These are phyloP conservation scores for Penicillium sp. DNA, from an alignment of 2,329 filamentous ascomycete species.

Conservation along the genomic window DNA sequence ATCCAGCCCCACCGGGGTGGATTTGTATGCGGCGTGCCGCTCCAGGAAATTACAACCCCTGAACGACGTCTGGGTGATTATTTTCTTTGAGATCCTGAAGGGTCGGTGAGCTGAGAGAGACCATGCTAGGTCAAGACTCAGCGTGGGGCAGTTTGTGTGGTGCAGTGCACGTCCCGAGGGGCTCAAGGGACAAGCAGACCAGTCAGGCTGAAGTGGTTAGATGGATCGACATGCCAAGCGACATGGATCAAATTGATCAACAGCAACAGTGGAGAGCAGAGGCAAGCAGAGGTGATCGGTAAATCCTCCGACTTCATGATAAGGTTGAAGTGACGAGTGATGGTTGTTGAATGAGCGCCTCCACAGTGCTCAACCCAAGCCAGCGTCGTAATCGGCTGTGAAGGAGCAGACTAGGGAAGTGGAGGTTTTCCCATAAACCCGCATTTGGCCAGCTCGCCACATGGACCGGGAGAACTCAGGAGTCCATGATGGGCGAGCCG, in stretches of 20 bases:
- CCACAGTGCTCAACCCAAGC: neutral
- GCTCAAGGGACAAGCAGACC: neutral
- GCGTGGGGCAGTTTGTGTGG: neutral
- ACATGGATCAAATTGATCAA: constrained; percentile 31
- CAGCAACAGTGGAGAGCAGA: constrained; percentile 14
- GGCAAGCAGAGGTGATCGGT: constrained; percentile 19
- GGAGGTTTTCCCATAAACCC: too few relatives aligned
- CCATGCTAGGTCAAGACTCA: neutral
- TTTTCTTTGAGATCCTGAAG: neutral
- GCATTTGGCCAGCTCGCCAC: neutral
- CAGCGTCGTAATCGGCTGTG: neutral
- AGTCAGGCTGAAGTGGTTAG: neutral
- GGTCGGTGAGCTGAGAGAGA: constrained; percentile 4
- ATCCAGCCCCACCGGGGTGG: constrained; percentile 9
- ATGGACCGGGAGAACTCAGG: neutral
- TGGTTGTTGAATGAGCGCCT: neutral
- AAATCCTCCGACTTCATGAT: constrained; percentile 20
- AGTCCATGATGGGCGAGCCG: neutral
- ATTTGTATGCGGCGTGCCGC: neutral
- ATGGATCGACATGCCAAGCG: constrained; percentile 21
- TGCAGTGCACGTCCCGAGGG: neutral
- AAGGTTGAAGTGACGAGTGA: constrained; percentile 9
- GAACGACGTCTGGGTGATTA: neutral
- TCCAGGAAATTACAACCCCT: neutral
- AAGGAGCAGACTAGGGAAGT: neutral